A percentile compares a stretch with the other conserved stretches of the same genome.
Conservation (phyloP, 2,329 filamentous ascomycete species). For the Stemphylium lycopersici region DNA sequence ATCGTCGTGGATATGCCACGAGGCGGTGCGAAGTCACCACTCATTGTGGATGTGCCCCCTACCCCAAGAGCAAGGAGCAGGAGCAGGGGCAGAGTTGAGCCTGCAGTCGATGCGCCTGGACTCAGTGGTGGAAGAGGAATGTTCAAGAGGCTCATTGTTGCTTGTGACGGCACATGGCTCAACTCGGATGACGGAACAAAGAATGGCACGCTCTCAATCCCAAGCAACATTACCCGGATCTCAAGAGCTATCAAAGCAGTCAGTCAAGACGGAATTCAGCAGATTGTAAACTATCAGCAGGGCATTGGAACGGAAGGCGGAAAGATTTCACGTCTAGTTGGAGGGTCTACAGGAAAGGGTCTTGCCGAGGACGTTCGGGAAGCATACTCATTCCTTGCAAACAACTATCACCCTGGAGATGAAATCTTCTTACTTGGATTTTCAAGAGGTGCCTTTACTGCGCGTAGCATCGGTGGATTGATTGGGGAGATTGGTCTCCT, state of each 20-base stretch:
- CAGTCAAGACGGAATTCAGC: conserved; percentile 56
- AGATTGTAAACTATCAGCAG: conserved; percentile 59
- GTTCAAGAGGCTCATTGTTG: conserved; percentile 50
- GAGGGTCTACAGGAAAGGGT: conserved; percentile 53
- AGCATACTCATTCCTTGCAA: conserved; percentile 58
- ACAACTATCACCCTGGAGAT: conserved; percentile 59
- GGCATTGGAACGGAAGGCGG: conserved; percentile 56
- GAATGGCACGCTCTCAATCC: conserved; percentile 52
- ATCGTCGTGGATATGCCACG: conserved; percentile 33
- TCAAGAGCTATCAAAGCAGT: conserved; percentile 57
- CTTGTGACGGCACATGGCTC: conserved; percentile 56
- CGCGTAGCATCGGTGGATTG: conserved; percentile 51
- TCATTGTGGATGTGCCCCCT: conserved; percentile 35
- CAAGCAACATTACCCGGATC: conserved; percentile 58
- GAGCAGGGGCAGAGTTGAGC: conserved; percentile 30
- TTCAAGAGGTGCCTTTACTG: conserved; percentile 56
- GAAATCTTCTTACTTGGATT: conserved; percentile 57
- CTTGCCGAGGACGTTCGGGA: conserved; percentile 56
- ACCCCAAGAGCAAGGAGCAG: conserved; percentile 33
- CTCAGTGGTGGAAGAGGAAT: conserved; percentile 46
- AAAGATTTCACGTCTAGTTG: conserved; percentile 50
- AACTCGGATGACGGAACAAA: conserved; percentile 56
- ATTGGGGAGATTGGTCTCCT: conserved; percentile 56
- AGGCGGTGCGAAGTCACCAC: conserved; percentile 34
- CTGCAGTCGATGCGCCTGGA: conserved; percentile 38